Conservation (phyloP, 371 early-diverging fungal genomes). For the Circinella umbellata region DNA sequence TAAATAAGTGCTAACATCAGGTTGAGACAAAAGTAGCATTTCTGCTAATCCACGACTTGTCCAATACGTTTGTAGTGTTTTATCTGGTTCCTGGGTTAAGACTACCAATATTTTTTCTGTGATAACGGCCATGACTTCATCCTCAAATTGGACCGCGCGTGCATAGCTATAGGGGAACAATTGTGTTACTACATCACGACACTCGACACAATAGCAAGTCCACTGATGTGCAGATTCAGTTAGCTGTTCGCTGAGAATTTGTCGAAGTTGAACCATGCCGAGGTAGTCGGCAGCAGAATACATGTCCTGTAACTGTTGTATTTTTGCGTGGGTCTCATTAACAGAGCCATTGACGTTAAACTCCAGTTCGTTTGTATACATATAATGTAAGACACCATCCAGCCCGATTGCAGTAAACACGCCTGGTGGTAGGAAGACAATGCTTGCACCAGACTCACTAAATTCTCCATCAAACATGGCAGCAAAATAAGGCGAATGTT, state of each 20-base stretch:
- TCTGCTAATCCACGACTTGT: constrained; percentile 8
- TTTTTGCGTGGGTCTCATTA: constrained; percentile 2
- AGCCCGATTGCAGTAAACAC: constrained; percentile 29
- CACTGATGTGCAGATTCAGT: constrained; percentile 19
- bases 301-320: constrained; percentile 21
- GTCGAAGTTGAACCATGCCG: constrained; percentile 25
- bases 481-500: constrained; percentile 44
- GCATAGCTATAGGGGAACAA: constrained; percentile 11
- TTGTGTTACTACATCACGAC: constrained; percentile 16
- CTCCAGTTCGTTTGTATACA: constrained; percentile 36
- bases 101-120: constrained; percentile 1
- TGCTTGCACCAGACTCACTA: constrained; percentile 33
- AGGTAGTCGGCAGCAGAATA: constrained; percentile 32
- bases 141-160: constrained; percentile 3
- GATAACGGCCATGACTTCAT: constrained; percentile 12
- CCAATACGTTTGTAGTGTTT: constrained; percentile 16
- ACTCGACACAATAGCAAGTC: constrained; percentile 27
- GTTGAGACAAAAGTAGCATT: not conserved
- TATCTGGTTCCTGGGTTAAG: constrained; percentile 21
- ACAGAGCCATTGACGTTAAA: constrained; percentile 8
- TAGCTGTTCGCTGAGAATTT: constrained; percentile 11
- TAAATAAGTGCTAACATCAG: constrained; percentile 8
- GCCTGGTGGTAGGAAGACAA: constrained; percentile 31
- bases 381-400: constrained; percentile 30
- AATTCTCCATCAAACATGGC: constrained; percentile 44